Percentiles rank a stretch among this genome's conserved stretches.
These are phyloP conservation scores for Boletus rubroflammeus DNA, from an alignment of 768 basidiomycete genomes.

Conservation along the genomic window DNA sequence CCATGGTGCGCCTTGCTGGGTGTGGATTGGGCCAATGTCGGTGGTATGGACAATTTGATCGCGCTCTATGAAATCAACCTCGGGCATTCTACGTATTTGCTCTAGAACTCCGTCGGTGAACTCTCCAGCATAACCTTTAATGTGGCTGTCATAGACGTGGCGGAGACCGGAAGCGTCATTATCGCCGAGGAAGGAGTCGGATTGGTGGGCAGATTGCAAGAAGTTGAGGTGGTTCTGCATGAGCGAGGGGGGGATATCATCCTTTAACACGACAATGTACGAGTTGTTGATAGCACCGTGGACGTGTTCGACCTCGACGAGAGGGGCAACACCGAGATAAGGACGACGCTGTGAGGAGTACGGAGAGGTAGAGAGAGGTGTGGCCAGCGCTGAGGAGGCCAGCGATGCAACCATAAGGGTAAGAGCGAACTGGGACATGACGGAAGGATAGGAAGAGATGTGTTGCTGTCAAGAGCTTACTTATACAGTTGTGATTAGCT, in stretches of 20 bases:
- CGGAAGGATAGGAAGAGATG: constrained; percentile 20
- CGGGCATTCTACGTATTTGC: constrained; percentile 75
- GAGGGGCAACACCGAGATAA: constrained; percentile 56
- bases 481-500: constrained; percentile 23
- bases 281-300: constrained; percentile 81
- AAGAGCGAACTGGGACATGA: constrained; percentile 34
- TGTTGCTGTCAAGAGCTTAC: constrained; percentile 8
- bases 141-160: constrained; percentile 74
- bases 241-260: constrained; percentile 51
- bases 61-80: constrained; percentile 88
- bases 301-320: constrained; percentile 55
- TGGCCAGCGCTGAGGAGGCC: constrained; percentile 34
- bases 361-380: constrained; percentile 44
- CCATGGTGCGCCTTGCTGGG: constrained; percentile 81
- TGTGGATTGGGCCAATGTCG: constrained; percentile 13
- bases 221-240: constrained; percentile 78
- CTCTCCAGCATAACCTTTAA: constrained; percentile 77
- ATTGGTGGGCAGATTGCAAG: constrained; percentile 58
- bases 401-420: constrained; percentile 38
- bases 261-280: constrained; percentile 92
- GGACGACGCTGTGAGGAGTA: constrained; percentile 37
- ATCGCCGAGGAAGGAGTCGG: constrained; percentile 47
- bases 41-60: constrained; percentile 89
- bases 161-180: constrained; percentile 48
- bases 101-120: constrained; percentile 71